phyloP scores from a whole-genome alignment of 176 grass and related monocot genomes.

The Raddia guianensis region DNA sequence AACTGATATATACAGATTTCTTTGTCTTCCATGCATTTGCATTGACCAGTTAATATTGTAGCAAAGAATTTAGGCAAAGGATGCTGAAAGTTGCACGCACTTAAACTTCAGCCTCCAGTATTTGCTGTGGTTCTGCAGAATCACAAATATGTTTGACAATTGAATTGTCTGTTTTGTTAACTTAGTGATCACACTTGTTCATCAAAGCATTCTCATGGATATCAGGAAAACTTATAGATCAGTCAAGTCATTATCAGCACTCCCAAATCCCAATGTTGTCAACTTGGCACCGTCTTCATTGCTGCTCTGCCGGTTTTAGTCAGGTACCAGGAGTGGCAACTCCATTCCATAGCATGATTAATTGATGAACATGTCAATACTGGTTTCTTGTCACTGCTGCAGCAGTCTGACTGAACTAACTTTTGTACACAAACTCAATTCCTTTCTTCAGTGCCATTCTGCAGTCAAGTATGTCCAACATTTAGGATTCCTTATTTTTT shows the following conservation, averaged over 20 bases:
- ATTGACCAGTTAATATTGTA: not conserved
- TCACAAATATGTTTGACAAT: not conserved
- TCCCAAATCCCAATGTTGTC: not conserved
- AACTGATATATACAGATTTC: not conserved
- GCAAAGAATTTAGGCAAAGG: not conserved
- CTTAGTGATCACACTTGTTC: not conserved
- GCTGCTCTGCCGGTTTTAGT: not conserved
- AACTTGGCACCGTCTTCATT: not conserved
- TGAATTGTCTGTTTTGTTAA: not conserved
- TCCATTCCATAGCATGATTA: not conserved
- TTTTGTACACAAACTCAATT: not conserved
- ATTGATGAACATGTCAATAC: not conserved
- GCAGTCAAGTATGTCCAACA: not conserved
- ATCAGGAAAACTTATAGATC: not conserved
- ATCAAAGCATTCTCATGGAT: not conserved
- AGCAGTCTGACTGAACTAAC: not conserved
- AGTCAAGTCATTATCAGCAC: not conserved
- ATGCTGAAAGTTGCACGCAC: not conserved
- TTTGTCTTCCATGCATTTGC: slow-evolving; percentile 1
- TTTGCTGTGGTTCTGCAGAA: not conserved
- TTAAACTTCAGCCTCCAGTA: not conserved
- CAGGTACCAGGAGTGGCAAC: not conserved
- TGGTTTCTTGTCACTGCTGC: not conserved
- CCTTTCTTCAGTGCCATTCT: not conserved
- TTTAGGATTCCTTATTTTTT: not conserved